These are phyloP conservation scores for Excoecaria cochinchinensis DNA, from an alignment of 345 rosid species.

Conservation along the genomic window DNA sequence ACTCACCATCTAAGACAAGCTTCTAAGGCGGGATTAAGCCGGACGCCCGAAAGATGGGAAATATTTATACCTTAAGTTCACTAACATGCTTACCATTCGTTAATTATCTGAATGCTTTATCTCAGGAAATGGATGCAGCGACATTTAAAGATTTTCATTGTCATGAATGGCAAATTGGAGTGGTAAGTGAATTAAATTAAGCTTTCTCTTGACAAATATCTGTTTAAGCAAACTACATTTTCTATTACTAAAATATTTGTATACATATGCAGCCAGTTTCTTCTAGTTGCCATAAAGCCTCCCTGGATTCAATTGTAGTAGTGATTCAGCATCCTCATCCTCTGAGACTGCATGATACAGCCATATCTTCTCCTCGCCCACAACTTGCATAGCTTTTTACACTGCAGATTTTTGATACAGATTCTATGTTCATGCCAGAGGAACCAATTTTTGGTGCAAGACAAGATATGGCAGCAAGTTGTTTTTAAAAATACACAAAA, in stretches of 20 bases:
- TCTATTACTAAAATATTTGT: constrained; percentile 10
- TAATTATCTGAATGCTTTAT: constrained; percentile 7
- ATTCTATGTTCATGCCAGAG: not conserved
- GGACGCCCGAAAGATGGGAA: not conserved
- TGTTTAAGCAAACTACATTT: not conserved
- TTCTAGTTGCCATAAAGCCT: constrained; percentile 32
- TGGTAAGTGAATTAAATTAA: constrained; percentile 48
- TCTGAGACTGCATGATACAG: constrained; percentile 19
- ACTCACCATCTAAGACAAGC: not conserved
- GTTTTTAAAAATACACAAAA: not conserved
- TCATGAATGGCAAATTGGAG: constrained; percentile 87
- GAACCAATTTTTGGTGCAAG: not conserved
- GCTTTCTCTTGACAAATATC: not conserved
- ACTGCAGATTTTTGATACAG: not conserved
- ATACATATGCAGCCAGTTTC: constrained; percentile 56
- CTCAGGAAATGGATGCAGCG: constrained; percentile 90
- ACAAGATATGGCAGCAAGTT: not conserved
- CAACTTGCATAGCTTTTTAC: constrained; percentile 16
- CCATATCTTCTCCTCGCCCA: constrained; percentile 1
- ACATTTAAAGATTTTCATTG: constrained; percentile 63
- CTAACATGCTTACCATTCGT: not conserved
- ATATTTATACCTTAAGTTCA: not conserved
- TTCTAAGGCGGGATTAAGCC: not conserved
- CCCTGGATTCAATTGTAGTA: constrained; percentile 56
- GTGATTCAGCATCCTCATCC: constrained; percentile 72